Percentiles rank a stretch among this genome's conserved stretches.
phyloP scores from a whole-genome alignment of 768 basidiomycete species.

The Phanerodontia chrysosporium region DNA sequence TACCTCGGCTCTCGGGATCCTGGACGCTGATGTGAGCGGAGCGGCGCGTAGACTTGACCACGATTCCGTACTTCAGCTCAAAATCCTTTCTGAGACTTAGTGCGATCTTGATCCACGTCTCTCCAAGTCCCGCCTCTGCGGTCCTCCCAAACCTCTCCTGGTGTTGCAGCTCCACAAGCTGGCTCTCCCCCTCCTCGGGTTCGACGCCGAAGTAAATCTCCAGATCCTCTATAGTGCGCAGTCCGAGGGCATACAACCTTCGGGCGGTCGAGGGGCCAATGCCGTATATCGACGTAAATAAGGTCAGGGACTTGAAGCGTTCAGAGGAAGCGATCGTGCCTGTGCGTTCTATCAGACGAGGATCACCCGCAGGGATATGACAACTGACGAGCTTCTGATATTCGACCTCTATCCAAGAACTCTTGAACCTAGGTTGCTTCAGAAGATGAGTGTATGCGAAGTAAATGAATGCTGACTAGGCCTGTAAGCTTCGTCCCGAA shows the following conservation, averaged over 20 bases:
- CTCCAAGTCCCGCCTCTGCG: conserved; percentile 25
- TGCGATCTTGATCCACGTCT: conserved; percentile 50
- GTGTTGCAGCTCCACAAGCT: conserved; percentile 25
- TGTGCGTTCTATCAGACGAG: neutral
- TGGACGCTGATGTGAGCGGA: conserved; percentile 18
- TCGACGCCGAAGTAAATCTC: conserved; percentile 58
- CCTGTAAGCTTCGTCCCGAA: conserved; percentile 35
- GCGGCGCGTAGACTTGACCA: neutral
- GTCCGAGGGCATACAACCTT: conserved; percentile 56
- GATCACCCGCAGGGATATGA: neutral
- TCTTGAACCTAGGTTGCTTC: conserved; percentile 50
- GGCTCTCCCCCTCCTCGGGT: conserved; percentile 23
- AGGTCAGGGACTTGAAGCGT: conserved; percentile 52
- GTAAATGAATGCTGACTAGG: conserved; percentile 23
- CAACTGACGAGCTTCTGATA: conserved; percentile 54
- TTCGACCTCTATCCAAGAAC: conserved; percentile 48
- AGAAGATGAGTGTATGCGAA: neutral
- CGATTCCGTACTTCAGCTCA: conserved; percentile 34
- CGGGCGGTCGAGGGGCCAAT: conserved; percentile 72
- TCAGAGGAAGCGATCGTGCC: conserved; percentile 35
- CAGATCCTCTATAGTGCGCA: conserved; percentile 68
- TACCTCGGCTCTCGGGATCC: conserved; percentile 73
- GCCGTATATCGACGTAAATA: conserved; percentile 64
- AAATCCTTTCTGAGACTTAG: conserved; percentile 59
- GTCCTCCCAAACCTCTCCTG: conserved; percentile 9